phyloP scores from a whole-genome alignment of 805 yeast species.

The Wickerhamiella siamensis region DNA sequence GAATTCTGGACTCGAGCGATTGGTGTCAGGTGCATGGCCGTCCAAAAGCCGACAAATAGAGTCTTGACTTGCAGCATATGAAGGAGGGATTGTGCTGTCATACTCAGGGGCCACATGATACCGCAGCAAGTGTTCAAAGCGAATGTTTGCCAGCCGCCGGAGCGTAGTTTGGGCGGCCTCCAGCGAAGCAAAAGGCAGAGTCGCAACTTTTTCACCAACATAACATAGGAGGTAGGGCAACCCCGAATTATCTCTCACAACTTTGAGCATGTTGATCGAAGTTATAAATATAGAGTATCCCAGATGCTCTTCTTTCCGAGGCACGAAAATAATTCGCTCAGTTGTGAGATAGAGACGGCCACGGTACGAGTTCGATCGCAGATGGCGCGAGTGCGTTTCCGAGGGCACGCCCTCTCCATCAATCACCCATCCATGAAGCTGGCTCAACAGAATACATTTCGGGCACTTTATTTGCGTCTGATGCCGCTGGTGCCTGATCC shows the following conservation, averaged over 20 bases:
- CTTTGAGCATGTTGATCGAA: slow-evolving; percentile 12
- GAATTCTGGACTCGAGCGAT: neutral
- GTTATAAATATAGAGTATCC: slow-evolving; percentile 14
- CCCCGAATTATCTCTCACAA: slow-evolving; percentile 4
- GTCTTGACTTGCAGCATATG: slow-evolving; percentile 1
- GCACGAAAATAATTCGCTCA: slow-evolving; percentile 18
- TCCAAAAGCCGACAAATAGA: neutral
- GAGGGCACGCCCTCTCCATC: neutral
- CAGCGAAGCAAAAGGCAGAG: slow-evolving; percentile 20
- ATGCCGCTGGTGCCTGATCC: neutral
- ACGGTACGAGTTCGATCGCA: slow-evolving; percentile 7
- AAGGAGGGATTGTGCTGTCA: neutral
- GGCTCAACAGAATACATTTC: neutral
- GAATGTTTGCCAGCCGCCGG: slow-evolving; percentile 20
- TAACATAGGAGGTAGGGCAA: slow-evolving; percentile 13
- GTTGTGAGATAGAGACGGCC: slow-evolving; percentile 17
- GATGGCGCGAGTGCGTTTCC: slow-evolving; percentile 4
- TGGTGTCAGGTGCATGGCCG: neutral
- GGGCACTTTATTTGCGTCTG: slow-evolving; percentile 3
- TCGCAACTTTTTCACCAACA: slow-evolving; percentile 12
- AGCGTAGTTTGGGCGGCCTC: slow-evolving; percentile 18
- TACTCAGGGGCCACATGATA: slow-evolving; percentile 22
- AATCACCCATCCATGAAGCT: neutral
- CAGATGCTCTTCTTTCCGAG: slow-evolving; percentile 5
- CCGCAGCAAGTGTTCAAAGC: slow-evolving; percentile 23